Conservation (phyloP, 805 yeast species). For the Metschnikowia baotianmanensis region DNA sequence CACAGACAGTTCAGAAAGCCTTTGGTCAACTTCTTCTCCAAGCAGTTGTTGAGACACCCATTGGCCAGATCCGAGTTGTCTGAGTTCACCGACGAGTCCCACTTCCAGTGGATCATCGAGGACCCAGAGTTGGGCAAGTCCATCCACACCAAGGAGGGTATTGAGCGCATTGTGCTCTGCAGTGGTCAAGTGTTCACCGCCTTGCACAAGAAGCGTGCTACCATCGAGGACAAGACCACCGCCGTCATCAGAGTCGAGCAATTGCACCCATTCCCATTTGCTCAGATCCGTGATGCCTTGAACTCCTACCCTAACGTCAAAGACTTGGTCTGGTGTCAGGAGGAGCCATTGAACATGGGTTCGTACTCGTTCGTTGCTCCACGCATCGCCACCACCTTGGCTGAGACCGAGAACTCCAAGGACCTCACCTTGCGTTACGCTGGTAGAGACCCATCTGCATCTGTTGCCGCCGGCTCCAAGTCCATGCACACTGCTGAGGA, state of each 20-base stretch:
- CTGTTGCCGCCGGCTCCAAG: constrained; percentile 98
- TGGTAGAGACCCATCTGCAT: constrained; percentile 97
- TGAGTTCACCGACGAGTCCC: constrained; percentile 89
- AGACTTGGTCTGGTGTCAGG: constrained; percentile 96
- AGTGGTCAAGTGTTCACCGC: constrained; percentile 96
- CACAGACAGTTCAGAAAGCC: constrained; percentile 98
- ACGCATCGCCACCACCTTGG: constrained; percentile 73
- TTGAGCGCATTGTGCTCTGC: constrained; percentile 80
- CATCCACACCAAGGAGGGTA: constrained; percentile 74
- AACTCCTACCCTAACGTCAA: constrained; percentile 75
- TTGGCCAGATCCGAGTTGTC: constrained; percentile 81
- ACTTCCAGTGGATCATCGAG: constrained; percentile 95
- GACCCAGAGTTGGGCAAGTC: constrained; percentile 82
- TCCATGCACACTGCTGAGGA: constrained; percentile 85
- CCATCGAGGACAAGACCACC: constrained; percentile 72
- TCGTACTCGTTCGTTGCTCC: constrained; percentile 78
- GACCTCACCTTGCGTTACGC: constrained; percentile 71
- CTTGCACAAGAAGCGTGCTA: constrained; percentile 82
- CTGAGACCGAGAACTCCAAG: constrained; percentile 69
- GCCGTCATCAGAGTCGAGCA: constrained; percentile 91
- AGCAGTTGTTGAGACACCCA: constrained; percentile 86
- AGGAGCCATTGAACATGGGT: constrained; percentile 98
- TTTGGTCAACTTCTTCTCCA: constrained; percentile 82
- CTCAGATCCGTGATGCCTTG: constrained; percentile 83
- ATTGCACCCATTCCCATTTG: constrained; percentile 98